phyloP scores from a whole-genome alignment of 2,329 filamentous ascomycete genomes.

The Myriosclerotinia curreyana region DNA sequence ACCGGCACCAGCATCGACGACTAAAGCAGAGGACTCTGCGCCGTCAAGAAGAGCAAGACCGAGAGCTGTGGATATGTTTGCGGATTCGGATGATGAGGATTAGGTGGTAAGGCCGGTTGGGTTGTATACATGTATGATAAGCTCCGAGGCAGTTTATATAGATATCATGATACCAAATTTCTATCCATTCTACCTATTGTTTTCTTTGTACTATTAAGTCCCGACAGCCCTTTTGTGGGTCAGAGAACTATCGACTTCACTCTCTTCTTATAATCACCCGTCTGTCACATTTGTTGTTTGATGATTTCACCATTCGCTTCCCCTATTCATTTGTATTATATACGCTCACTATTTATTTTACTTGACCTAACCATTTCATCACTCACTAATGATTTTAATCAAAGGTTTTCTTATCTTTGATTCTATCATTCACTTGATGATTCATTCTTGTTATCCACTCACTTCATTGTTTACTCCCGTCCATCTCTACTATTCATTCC shows the following conservation, averaged over 20 bases:
- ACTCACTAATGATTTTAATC: no score
- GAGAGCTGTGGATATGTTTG: slow-evolving; percentile 84
- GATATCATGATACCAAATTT: neutral
- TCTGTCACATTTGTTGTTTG: neutral
- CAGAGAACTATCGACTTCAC: neutral
- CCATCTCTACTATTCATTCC: neutral
- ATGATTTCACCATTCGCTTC: neutral
- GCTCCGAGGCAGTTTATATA: neutral
- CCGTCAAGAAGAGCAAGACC: slow-evolving; percentile 44
- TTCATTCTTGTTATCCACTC: no score
- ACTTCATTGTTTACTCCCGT: no score
- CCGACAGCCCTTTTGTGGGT: neutral
- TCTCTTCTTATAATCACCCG: neutral
- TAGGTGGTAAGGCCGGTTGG: neutral
- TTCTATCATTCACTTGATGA: no score
- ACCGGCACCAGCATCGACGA: neutral
- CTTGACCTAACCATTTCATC: no score
- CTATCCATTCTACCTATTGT: neutral
- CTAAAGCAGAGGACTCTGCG: slow-evolving; percentile 5
- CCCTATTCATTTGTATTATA: neutral
- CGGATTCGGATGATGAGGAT: slow-evolving; percentile 60
- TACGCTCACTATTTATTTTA: no score
- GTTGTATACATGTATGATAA: no score
- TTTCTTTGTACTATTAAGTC: neutral
- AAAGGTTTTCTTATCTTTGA: no score